Conservation (phyloP, 257 asterid species). For the Orobanche coerulescens region DNA sequence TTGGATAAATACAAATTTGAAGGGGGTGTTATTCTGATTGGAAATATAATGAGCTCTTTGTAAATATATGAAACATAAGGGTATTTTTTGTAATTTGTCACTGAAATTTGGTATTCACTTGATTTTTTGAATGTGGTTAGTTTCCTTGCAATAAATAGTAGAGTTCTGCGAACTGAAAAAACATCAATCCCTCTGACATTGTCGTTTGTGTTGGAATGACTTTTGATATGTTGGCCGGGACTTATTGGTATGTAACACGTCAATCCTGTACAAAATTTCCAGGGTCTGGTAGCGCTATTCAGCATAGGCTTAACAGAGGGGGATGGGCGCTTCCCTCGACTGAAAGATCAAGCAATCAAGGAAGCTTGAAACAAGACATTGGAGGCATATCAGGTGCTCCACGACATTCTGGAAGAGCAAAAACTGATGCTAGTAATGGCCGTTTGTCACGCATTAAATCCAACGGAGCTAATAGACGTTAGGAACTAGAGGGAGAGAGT, state of each 20-base stretch:
- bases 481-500: background rate
- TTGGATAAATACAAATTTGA: background rate
- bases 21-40: no score
- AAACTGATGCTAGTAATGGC: constrained; percentile 9
- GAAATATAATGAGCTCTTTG: background rate
- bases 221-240: background rate
- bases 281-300: constrained; percentile 44
- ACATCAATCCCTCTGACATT: background rate
- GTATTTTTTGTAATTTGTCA: background rate
- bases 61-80: background rate
- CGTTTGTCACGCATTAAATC: constrained; percentile 28
- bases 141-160: background rate
- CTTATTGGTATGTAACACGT: background rate
- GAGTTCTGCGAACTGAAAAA: background rate
- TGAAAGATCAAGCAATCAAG: constrained; percentile 31
- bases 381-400: constrained; percentile 23
- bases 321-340: constrained; percentile 62
- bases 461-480: constrained; percentile 25
- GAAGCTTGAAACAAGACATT: constrained; percentile 12
- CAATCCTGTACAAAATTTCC: background rate
- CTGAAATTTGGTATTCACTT: background rate
- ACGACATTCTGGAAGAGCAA: constrained; percentile 22
- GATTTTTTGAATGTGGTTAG: background rate
- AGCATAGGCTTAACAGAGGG: constrained; percentile 33
- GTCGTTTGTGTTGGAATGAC: background rate